Base-by-base conservation (phyloP, 495 filamentous ascomycete genomes). In the Neurospora tetraspora region DNA sequence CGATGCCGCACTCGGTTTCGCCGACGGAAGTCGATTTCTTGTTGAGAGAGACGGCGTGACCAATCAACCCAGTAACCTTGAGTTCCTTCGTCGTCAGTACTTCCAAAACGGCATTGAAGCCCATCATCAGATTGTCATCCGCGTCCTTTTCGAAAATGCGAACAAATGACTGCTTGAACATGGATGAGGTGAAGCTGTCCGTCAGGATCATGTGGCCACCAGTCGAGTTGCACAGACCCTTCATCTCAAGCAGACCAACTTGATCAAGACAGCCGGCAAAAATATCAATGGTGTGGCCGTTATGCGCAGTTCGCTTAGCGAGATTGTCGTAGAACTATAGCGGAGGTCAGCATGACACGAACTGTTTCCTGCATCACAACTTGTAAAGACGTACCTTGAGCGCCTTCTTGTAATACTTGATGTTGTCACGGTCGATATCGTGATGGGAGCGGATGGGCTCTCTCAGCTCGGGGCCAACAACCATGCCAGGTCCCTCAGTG, bases 381-480 rank as follows among this genome's bases (percentile, higher is more conserved):
- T 12, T 43, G 18, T 39, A 53, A 14, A 6, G 5, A 71, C 83
- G 42, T 83, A 97, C 94, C 91, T 98, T 99, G 16, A 97, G 82
- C 61, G 96, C 96, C 83, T 98, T 98, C 87, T 99, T 99, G 84
- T 97, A 98, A 81, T 98, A 98, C 82, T 98, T 99, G 85, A 97
- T 97, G 77, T 98, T 97, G 79, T 99, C 96, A 45, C 93, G 89
- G 78, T 99, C 96, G 80, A 99, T 99, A 76, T 99, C 96, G 79
- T 99, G 96, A 84, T 99, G 96, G 40, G 96, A 98, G 78, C 96
- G 91, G 72, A 99, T 98, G 18, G 96, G 94, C 80, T 99, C 96
- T 81, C 94, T 91, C 74, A 99, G 83, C 82, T 99, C 96, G n/a
- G 94, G 94, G 0, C 94, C 94, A 81, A 99, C 96, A 42, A 99